Base-by-base conservation (phyloP, 441 rosid genomes). In the Brassica hybrid region DNA sequence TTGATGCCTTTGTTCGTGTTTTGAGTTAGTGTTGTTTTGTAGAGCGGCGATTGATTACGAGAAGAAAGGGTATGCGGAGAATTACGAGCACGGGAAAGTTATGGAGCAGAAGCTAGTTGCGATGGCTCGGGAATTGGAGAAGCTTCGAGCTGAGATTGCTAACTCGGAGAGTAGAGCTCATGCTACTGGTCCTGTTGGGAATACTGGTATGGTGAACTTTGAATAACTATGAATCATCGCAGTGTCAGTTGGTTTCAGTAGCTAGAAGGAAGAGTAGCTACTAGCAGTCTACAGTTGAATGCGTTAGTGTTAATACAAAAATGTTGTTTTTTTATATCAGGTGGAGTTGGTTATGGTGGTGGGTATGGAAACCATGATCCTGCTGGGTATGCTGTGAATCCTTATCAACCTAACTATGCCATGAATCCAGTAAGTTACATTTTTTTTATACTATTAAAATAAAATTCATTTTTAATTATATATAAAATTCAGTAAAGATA, bases 31-130 rank as follows among this genome's bases (percentile, higher is more conserved):
- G 32, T 65, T 73, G 7, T 18, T 64, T 64, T 81, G 21, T 71
- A 93, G 98, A 84, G 88, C 90, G 83, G 98, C 99, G 58, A 88
- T 91, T 69, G 98, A 93, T 80, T 85, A 85, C 79, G 99, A 93
- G 86, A 95, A 95, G 94, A 95, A 95, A 87, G 95, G 96, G 72
- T 93, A 90, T 75, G 98, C 99, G 0, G 98, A 95, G 59, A 95
- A 93, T 76, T 95, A 91, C 69, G 99, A 95, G 77, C 98, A 91
- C 69, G 98, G 97, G 27, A 90, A 90, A 81, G 84, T 81, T 66
- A 95, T 95, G 98, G 97, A 91, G 90, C 91, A 89, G 61, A 95
- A 95, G 65, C 77, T 95, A 90, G 81, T 95, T 73, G 85, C 92
- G 72, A 95, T 95, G 97, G 95, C 98, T 76, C 86, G 98, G 25